Conservation (phyloP, 352 stramenopile species). For the Aphanomyces stellatus region DNA sequence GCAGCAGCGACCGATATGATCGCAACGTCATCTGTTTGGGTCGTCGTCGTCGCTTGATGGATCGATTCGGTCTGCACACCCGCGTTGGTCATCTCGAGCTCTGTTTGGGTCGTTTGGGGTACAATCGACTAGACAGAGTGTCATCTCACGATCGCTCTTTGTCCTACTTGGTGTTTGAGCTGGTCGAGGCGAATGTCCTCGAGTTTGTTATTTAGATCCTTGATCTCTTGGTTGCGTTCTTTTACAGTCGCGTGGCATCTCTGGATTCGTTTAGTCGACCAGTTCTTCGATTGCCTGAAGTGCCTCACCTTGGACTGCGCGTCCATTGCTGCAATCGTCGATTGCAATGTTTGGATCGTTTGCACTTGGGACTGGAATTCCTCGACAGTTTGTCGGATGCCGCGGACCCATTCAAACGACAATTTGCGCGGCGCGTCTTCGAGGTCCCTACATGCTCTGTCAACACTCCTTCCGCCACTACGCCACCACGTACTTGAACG, state of each 20-base stretch:
- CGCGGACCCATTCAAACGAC: neutral
- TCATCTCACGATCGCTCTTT: neutral
- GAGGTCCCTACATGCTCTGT: neutral
- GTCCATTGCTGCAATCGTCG: neutral
- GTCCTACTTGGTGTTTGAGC: slow-evolving; percentile 13
- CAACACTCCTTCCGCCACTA: no score
- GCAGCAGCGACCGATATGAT: slow-evolving; percentile 51
- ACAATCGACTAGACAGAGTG: neutral
- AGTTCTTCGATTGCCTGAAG: neutral
- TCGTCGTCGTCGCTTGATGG: neutral
- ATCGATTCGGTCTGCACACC: neutral
- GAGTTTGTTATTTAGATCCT: neutral
- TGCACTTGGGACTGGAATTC: neutral
- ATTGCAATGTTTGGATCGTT: neutral
- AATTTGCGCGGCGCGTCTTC: neutral
- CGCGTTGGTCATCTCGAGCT: neutral
- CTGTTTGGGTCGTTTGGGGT: neutral
- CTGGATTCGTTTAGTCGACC: neutral
- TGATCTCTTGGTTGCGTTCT: neutral
- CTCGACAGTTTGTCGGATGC: neutral
- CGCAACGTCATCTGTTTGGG: neutral
- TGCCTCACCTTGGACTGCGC: neutral
- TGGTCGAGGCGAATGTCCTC: neutral
- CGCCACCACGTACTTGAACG: neutral
- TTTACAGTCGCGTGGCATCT: neutral